Evolutionary conservation across 768 basidiomycete species (phyloP).

Genomic region (Auriscalpium microsporum): DNA sequence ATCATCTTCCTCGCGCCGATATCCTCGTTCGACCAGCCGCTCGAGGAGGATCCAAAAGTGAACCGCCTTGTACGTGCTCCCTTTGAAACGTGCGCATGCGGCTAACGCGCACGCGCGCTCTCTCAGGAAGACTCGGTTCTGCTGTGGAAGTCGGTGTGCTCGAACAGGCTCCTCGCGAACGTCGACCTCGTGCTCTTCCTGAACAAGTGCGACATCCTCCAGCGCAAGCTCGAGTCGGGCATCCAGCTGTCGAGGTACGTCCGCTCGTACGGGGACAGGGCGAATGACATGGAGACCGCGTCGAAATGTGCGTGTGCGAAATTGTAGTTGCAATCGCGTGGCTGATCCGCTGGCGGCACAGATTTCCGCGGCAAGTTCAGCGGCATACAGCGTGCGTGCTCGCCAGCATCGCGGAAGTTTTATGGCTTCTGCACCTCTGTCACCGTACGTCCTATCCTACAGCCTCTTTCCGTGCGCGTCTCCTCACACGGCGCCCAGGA

Average conservation of each 20-base stretch:
- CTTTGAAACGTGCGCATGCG: not conserved
- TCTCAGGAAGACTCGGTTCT: slow-evolving; percentile 66
- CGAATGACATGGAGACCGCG: slow-evolving; percentile 62
- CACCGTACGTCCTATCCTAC: slow-evolving; percentile 35
- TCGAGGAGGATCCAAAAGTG: slow-evolving; percentile 42
- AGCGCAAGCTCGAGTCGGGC: slow-evolving; percentile 55
- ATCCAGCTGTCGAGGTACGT: slow-evolving; percentile 60
- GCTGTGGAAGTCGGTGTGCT: slow-evolving; percentile 66
- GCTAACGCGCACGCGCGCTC: not conserved
- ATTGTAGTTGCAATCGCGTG: not conserved
- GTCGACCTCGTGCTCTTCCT: slow-evolving; percentile 75
- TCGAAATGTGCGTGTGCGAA: slow-evolving; percentile 45
- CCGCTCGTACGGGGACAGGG: slow-evolving; percentile 58
- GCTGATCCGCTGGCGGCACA: slow-evolving; percentile 15
- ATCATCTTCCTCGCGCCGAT: slow-evolving; percentile 56
- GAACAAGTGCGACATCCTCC: slow-evolving; percentile 75
- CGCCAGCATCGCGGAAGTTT: slow-evolving; percentile 65
- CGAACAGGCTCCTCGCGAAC: slow-evolving; percentile 59
- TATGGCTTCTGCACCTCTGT: slow-evolving; percentile 74
- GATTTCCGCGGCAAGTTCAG: slow-evolving; percentile 65
- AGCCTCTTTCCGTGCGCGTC: not conserved
- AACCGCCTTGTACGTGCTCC: slow-evolving; percentile 36
- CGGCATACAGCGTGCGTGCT: slow-evolving; percentile 70
- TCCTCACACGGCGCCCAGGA: not conserved
- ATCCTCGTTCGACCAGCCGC: slow-evolving; percentile 47